These are phyloP conservation scores for Tetrastigma voinierianum DNA, from an alignment of 164 flowering plant genomes.

Conservation along the genomic window DNA sequence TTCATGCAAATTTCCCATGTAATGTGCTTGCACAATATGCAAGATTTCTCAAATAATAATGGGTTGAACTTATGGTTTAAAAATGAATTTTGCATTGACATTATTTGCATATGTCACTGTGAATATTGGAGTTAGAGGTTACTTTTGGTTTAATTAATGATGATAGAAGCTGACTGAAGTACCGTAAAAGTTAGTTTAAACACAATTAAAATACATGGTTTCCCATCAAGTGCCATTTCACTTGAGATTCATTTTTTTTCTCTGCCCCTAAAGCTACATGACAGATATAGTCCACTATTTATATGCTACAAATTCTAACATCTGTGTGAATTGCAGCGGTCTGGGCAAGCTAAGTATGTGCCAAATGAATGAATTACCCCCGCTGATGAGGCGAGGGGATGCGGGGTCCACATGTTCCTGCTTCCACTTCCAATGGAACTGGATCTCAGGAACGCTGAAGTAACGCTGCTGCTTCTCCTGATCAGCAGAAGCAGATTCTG, in stretches of 20 bases:
- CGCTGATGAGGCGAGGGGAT: constrained; percentile 37
- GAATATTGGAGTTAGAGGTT: too few species aligned
- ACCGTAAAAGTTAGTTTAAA: too few species aligned
- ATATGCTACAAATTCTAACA: constrained; percentile 1
- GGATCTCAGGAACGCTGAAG: constrained; percentile 50
- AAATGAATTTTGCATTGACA: too few species aligned
- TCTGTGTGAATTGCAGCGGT: constrained; percentile 24
- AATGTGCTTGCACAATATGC: neutral
- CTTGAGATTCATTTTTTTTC: neutral
- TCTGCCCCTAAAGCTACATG: neutral
- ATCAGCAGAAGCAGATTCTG: constrained; percentile 70
- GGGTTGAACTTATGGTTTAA: neutral
- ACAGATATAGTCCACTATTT: neutral
- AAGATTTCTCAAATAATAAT: neutral
- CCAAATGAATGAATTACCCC: constrained; percentile 46
- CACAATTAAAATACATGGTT: neutral
- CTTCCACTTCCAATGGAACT: constrained; percentile 30
- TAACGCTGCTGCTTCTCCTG: constrained; percentile 69
- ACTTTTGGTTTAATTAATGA: too few species aligned
- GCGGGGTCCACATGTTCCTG: constrained; percentile 30
- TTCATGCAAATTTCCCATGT: neutral
- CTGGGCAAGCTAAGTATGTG: constrained; percentile 44
- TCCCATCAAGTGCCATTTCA: neutral
- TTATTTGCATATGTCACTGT: too few species aligned
- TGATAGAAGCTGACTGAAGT: too few species aligned